Conservation (phyloP, 768 basidiomycete genomes). For the Boletus barrowsii region DNA sequence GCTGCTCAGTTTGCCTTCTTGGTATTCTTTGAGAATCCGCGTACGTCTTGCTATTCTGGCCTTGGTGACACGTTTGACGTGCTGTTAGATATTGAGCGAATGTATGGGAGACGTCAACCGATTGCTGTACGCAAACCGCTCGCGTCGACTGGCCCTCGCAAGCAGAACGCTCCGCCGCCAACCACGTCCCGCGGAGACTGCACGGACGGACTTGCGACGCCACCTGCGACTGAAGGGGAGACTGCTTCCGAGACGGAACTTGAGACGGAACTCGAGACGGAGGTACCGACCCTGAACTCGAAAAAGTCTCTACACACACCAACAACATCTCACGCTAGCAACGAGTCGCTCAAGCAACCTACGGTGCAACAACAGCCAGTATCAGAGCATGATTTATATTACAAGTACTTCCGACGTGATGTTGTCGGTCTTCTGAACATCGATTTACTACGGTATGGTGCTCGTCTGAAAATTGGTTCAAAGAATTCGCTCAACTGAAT, state of each 20-base stretch:
- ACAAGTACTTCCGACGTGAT: constrained; percentile 89
- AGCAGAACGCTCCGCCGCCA: constrained; percentile 12
- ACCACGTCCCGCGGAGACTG: constrained; percentile 19
- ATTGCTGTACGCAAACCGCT: constrained; percentile 82
- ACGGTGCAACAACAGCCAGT: constrained; percentile 17
- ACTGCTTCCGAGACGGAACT: constrained; percentile 70
- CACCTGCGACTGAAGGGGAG: constrained; percentile 68
- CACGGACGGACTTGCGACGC: constrained; percentile 45
- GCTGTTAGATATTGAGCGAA: constrained; percentile 78
- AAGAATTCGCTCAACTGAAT: constrained; percentile 22
- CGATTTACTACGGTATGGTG: constrained; percentile 76
- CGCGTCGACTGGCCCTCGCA: constrained; percentile 23
- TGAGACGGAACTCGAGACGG: constrained; percentile 59
- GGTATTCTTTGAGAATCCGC: constrained; percentile 94
- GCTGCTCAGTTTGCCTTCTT: constrained; percentile 97
- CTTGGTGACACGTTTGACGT: not conserved
- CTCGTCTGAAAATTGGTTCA: not conserved
- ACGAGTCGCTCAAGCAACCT: constrained; percentile 3
- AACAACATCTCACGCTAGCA: not conserved
- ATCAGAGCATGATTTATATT: constrained; percentile 86
- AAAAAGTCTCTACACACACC: not conserved
- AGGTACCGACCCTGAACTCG: constrained; percentile 20
- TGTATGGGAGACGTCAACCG: constrained; percentile 89
- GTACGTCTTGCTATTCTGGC: constrained; percentile 46
- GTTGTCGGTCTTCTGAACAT: constrained; percentile 75